Evolutionary conservation across 768 basidiomycete genomes (phyloP).

Genomic region (Suillus weaverae): DNA sequence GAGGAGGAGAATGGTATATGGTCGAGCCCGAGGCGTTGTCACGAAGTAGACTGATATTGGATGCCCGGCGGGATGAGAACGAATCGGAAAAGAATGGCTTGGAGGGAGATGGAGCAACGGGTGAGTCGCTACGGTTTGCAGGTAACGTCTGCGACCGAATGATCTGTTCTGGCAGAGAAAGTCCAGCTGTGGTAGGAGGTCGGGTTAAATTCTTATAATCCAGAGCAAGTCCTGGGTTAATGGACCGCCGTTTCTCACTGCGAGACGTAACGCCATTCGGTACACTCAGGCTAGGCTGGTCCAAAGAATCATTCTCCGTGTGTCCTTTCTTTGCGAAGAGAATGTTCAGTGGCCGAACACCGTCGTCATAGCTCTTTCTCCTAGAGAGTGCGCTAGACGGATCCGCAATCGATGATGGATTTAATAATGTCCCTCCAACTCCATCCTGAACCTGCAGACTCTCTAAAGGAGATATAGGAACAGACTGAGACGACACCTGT

Average conservation of each 20-base stretch:
- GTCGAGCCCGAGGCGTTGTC: slow-evolving; percentile 30
- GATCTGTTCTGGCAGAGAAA: slow-evolving; percentile 25
- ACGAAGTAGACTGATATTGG: slow-evolving; percentile 27
- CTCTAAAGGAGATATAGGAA: slow-evolving; percentile 7
- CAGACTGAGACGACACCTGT: slow-evolving; percentile 6
- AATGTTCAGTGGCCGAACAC: slow-evolving; percentile 40
- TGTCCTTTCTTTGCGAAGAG: slow-evolving; percentile 26
- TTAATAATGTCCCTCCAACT: slow-evolving; percentile 19
- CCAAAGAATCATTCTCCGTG: slow-evolving; percentile 14
- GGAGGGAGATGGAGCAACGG: slow-evolving; percentile 22
- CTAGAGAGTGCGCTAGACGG: slow-evolving; percentile 18
- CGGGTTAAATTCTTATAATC: slow-evolving; percentile 18
- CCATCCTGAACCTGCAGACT: slow-evolving; percentile 11
- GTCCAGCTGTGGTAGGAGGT: slow-evolving; percentile 13
- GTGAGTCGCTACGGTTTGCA: slow-evolving; percentile 23
- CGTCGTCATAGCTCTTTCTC: slow-evolving; percentile 47
- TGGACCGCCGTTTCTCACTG: slow-evolving; percentile 51
- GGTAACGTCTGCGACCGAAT: slow-evolving; percentile 32
- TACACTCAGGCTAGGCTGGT: slow-evolving; percentile 24
- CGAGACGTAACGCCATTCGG: slow-evolving; percentile 34
- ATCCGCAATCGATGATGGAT: slow-evolving; percentile 21
- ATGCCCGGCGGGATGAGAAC: slow-evolving; percentile 15
- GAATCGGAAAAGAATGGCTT: slow-evolving; percentile 16
- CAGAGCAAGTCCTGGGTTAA: slow-evolving; percentile 51
- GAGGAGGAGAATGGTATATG: slow-evolving; percentile 37